Evolutionary conservation across 306 rosid genomes (phyloP), one percentile per base, ranked within the genome.

Genomic region (Hippophae tibetana): DNA sequence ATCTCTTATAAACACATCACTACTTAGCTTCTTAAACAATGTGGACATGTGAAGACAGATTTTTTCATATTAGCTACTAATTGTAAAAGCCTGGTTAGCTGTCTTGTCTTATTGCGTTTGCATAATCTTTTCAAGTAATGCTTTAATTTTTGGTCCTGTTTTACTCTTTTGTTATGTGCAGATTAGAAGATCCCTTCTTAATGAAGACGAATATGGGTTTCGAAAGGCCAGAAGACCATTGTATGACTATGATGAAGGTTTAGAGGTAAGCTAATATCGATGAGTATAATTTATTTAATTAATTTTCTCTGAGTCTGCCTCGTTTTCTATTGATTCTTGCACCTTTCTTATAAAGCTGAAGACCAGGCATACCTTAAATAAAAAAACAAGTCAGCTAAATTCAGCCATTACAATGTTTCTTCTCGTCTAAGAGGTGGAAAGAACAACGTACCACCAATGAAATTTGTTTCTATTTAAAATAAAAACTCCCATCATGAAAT

Each of bases 341-440:
- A 27, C 12, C 65, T 71, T 61, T 64, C 9, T 44, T 68, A 64
- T 53, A 58, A 78, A 74, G 56, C 90, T 85, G 99, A 77, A 78
- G 67, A 83, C 96, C 43, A 79, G 89, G 63, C 78, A 78, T 82
- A 84, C 86, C 61, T 75, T 92, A 75, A 88, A 84, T 64, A 88
- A 76, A 58, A 92, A 92, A 76, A 88, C 87, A 67, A 26, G 90
- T 63, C 99, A 88, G 73, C 87, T 92, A 65, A 85, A 85, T 67
- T 85, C 96, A 8, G 96, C 99, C 71, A 92, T 92, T 60, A 92
- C 75, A 88, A 92, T 42, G 90, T 92, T 54, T 87, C 93, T 69
- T 88, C 96, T 10, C 96, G 95, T 58, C 77, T 88, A 79, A 88
- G 95, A 79, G 95, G 96, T 54, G 86, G 90, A 68, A 92, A 78